These are phyloP conservation scores for Scedosporium dehoogii DNA, from an alignment of 2,329 filamentous ascomycete genomes.

Conservation along the genomic window DNA sequence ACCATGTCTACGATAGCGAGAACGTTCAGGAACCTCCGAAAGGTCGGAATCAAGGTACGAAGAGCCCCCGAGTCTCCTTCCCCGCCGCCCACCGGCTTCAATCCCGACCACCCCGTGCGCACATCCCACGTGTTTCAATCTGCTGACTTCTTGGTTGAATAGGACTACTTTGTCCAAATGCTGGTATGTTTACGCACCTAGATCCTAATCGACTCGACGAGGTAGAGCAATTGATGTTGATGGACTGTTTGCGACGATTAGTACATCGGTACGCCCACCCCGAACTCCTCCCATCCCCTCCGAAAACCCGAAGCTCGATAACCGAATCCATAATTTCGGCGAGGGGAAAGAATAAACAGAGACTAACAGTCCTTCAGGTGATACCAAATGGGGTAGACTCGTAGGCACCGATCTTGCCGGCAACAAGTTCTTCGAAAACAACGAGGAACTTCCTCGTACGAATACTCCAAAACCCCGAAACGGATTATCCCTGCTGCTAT, in stretches of 20 bases:
- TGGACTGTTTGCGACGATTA: conserved; percentile 19
- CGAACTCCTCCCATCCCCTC: neutral
- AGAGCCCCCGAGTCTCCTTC: neutral
- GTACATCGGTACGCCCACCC: conserved; percentile 43
- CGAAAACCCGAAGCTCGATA: neutral
- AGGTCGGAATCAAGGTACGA: conserved; percentile 75
- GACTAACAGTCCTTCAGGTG: conserved; percentile 45
- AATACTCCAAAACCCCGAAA: neutral
- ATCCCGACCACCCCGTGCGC: neutral
- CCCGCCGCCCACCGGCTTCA: neutral
- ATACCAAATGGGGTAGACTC: conserved; percentile 87
- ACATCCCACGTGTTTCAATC: neutral
- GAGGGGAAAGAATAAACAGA: neutral
- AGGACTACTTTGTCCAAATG: conserved; percentile 91
- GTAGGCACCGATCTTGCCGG: conserved; percentile 82
- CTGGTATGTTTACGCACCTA: conserved; percentile 54
- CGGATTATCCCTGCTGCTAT: neutral
- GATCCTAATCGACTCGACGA: neutral
- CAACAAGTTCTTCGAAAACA: conserved; percentile 97
- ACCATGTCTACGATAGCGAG: conserved; percentile 85
- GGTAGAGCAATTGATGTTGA: neutral
- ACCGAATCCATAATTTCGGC: neutral
- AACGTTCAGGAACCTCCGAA: conserved; percentile 78
- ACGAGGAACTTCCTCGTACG: conserved; percentile 84
- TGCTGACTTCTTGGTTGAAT: conserved; percentile 11